Evolutionary conservation across 2,329 filamentous ascomycete genomes (phyloP), one percentile per base, ranked within the genome.

Genomic region (Chaetomiaceae sp.): DNA sequence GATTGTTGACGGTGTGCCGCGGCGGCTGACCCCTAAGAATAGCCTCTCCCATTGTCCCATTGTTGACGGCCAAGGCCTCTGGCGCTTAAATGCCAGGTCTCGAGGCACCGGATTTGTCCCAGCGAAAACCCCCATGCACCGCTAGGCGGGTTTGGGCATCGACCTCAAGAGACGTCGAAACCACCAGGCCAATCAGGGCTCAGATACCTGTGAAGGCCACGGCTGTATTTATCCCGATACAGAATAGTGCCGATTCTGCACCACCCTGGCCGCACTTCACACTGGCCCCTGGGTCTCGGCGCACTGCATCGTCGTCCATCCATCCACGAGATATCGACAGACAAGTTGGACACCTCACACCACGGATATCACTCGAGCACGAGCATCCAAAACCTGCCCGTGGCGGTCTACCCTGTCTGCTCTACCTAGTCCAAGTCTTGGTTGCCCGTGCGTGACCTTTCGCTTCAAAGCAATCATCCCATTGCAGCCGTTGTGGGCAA

Each of bases 31-130:
- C n/a, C n/a, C 53, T 50, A 53, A 53, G 50, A 50, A 55, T 53
- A 48, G 53, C 25, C 25, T 10, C 25, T 10, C 25, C 6, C 25
- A 27, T 27, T 10, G 6, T 7, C 10, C 25, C n/a, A 37, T 41
- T 37, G n/a, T 27, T 17, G 31, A 19, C 16, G 31, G 44, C 47
- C 54, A 56, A 56, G 54, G 33, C 51, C 48, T 33, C 53, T 35
- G 56, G 56, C 56, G 55, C 55, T 60, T 58, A 48, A 57, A 48
- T 43, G 20, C 19, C 33, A 30, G 44, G 45, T 51, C 48, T 50
- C 42, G 39, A 40, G 21, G 35, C 45, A 33, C n/a, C 20, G 25
- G 45, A 41, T 20, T 41, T 48, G 46, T 42, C 27, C 6, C 46
- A 34, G 27, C 3, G n/a, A 23, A 17, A 46, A 49, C 50, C 39